Evolutionary conservation across 129 eudicot genomes (phyloP), one percentile per base, ranked within the genome.

Genomic region (Helianthus tuberosus): DNA sequence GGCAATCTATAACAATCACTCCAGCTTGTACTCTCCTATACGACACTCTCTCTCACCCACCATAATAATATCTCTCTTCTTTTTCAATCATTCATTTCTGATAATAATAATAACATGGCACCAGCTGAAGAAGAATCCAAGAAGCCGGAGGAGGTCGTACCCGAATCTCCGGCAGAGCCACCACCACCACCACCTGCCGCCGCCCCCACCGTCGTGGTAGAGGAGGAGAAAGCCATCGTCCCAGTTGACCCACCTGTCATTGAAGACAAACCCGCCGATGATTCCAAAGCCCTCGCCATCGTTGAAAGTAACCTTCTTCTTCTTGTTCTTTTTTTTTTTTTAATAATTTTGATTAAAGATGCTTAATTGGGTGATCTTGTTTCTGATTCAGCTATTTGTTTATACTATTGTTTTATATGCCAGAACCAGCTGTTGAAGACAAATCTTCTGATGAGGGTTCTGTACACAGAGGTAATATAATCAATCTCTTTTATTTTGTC

Each of bases 361-460:
- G 4, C 9, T 12, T 64, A 9, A 32, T 38, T n/a, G 54, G 54
- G 54, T 3, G 15, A 14, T 52, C 25, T 69, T 32, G 11, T 23
- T 51, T 68, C 25, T 47, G 29, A 35, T 48, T 49, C n/a, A n/a
- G 35, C 32, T 47, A 58, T 48, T 48, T 39, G 46, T 39, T 39
- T 39, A 39, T 39, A 39, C n/a, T n/a, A 39, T 41, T 32, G 36
- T 32, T 71, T 71, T 2, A 64, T 69, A 43, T 86, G 72, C 44
- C 75, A 87, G 88, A 76, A 59, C 78, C 86, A 76, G 65, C 84
- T 71, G 69, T 35, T 25, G 93, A 85, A 70, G 95, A 85, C 74
- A 88, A 93, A 63, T 75, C 82, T 65, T 69, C 78, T 7, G 93
- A 84, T 7, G 93, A 84, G 84, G 96, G 93, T 64, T 90, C 98